These are phyloP conservation scores for Cryphonectria naterciae DNA, from an alignment of 2,329 filamentous ascomycete genomes.

Conservation along the genomic window DNA sequence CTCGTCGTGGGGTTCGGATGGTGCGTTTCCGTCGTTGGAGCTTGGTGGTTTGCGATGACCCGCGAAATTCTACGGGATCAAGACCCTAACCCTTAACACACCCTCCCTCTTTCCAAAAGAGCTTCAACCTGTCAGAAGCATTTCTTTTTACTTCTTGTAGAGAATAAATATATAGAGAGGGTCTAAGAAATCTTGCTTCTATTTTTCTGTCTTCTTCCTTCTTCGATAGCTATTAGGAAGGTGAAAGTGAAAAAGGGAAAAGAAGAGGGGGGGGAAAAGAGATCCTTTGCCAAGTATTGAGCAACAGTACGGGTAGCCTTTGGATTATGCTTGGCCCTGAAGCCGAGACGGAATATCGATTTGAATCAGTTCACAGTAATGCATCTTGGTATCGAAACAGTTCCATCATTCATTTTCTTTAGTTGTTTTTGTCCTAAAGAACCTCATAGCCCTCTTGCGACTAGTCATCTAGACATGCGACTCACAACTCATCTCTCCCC, in stretches of 20 bases:
- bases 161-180: neutral
- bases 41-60: conserved; percentile 4
- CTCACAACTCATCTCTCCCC: conserved; percentile 74
- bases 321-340: neutral
- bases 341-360: neutral
- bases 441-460: neutral
- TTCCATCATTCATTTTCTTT: neutral
- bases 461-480: neutral
- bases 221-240: too few relatives aligned
- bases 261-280: neutral
- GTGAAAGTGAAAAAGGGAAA: too few relatives aligned
- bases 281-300: neutral
- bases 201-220: too few relatives aligned
- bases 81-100: neutral
- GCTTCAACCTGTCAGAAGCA: neutral
- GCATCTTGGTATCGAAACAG: neutral
- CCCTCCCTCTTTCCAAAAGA: too few relatives aligned
- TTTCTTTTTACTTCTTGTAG: neutral
- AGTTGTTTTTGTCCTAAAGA: neutral
- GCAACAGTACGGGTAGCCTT: neutral
- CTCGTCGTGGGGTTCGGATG: neutral
- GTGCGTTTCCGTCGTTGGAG: neutral
- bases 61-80: conserved; percentile 9
- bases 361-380: neutral
- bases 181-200: neutral